These are phyloP conservation scores for Euphorbia pulcherrima DNA, from an alignment of 345 rosid species.

Conservation along the genomic window DNA sequence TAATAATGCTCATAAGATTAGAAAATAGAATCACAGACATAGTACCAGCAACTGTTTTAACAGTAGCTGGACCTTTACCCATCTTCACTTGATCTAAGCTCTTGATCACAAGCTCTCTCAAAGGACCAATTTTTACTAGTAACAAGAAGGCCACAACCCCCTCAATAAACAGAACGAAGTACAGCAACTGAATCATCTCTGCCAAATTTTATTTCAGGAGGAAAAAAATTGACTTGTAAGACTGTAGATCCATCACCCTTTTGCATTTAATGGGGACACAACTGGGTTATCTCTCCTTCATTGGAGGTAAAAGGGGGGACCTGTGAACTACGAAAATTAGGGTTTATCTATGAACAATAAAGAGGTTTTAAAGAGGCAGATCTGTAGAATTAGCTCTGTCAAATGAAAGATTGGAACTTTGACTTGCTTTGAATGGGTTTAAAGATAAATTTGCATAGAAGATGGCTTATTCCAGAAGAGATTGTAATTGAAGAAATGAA, in stretches of 20 bases:
- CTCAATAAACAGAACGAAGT: constrained; percentile 74
- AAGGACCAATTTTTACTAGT: constrained; percentile 75
- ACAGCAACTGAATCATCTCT: constrained; percentile 81
- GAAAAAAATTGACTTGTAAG: background rate
- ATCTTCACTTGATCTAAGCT: constrained; percentile 76
- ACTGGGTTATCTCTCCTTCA: background rate
- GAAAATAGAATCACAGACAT: constrained; percentile 81
- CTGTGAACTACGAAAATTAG: background rate
- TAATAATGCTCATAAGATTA: constrained; percentile 73
- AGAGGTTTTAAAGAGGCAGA: constrained; percentile 25
- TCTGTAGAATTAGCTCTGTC: constrained; percentile 13
- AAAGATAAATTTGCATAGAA: constrained; percentile 1
- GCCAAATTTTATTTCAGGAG: constrained; percentile 8
- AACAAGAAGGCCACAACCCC: constrained; percentile 62
- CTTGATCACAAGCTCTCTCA: constrained; percentile 88
- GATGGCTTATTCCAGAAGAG: too few species aligned
- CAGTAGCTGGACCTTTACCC: constrained; percentile 94
- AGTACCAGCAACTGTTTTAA: constrained; percentile 85
- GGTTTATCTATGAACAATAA: too few species aligned
- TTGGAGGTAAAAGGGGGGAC: background rate
- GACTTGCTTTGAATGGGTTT: too few species aligned
- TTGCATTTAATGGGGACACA: too few species aligned
- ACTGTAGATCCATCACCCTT: constrained; percentile 11
- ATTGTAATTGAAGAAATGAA: background rate
- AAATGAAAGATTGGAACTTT: constrained; percentile 19